A percentile compares a stretch with the other conserved stretches of the same genome.
Evolutionary conservation across 2,329 filamentous ascomycete genomes (phyloP).

Genomic region (Cucurbitaria berberidis): DNA sequence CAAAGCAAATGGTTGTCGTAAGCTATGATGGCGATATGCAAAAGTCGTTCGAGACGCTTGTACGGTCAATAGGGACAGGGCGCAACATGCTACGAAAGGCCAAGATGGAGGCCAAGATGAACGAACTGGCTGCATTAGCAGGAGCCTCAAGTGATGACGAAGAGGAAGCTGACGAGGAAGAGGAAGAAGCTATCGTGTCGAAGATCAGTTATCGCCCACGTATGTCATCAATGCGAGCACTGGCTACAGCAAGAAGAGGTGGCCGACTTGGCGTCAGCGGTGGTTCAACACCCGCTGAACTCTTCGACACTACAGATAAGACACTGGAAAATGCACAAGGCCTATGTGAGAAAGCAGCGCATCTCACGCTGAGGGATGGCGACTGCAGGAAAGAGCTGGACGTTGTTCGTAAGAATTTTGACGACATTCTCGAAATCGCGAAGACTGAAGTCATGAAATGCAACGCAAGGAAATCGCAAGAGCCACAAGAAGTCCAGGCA

Average conservation of each 20-base stretch:
- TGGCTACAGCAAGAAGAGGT: slow-evolving; percentile 23
- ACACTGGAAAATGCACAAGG: slow-evolving; percentile 79
- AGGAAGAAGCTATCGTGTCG: slow-evolving; percentile 34
- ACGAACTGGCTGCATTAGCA: slow-evolving; percentile 49
- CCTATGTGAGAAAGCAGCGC: slow-evolving; percentile 84
- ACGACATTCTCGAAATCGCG: slow-evolving; percentile 67
- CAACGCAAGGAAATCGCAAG: slow-evolving; percentile 21
- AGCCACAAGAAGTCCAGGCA: slow-evolving; percentile 13
- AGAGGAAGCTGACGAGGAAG: slow-evolving; percentile 26
- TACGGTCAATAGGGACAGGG: slow-evolving; percentile 79
- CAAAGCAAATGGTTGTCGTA: slow-evolving; percentile 80
- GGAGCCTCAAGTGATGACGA: slow-evolving; percentile 37
- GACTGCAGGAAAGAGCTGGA: slow-evolving; percentile 80
- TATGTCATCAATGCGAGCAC: slow-evolving; percentile 41
- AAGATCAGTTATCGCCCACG: slow-evolving; percentile 48
- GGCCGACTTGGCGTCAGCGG: slow-evolving; percentile 10
- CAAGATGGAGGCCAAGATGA: slow-evolving; percentile 80
- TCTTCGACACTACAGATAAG: slow-evolving; percentile 73
- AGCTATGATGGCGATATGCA: slow-evolving; percentile 92
- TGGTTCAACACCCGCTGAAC: slow-evolving; percentile 26
- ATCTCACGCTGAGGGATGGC: slow-evolving; percentile 86
- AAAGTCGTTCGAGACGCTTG: slow-evolving; percentile 79
- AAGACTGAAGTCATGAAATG: slow-evolving; percentile 47
- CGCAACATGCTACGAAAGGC: slow-evolving; percentile 86
- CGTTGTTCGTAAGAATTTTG: slow-evolving; percentile 70